phyloP scores from a whole-genome alignment of 345 rosid species.

The Citrus sinensis region DNA sequence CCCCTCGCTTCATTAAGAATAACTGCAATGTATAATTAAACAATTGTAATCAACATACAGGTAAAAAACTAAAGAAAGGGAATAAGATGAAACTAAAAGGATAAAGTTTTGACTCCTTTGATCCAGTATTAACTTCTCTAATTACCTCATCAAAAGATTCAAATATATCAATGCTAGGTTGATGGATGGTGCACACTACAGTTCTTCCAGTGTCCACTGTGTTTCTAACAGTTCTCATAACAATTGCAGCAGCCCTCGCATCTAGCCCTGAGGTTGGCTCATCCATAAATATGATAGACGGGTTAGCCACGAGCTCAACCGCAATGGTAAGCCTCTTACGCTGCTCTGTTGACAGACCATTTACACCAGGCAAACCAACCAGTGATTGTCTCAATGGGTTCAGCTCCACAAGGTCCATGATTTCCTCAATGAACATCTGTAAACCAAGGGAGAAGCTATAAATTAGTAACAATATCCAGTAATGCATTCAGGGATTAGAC shows the following conservation, averaged over 20 bases:
- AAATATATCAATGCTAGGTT: conserved; percentile 46
- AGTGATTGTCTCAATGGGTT: conserved; percentile 23
- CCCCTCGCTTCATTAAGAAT: conserved; percentile 72
- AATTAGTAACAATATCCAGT: not conserved
- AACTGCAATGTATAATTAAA: conserved; percentile 37
- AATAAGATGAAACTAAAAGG: not conserved
- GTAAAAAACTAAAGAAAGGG: not conserved
- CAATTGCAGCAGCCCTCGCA: conserved; percentile 55
- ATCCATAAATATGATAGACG: conserved; percentile 47
- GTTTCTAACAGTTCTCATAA: conserved; percentile 51
- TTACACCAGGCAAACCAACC: conserved; percentile 48
- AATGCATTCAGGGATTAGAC: not conserved
- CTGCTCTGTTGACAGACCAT: conserved; percentile 48
- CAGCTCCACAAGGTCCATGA: conserved; percentile 45
- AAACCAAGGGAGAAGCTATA: not conserved
- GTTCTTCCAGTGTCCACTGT: conserved; percentile 53
- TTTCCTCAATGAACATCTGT: conserved; percentile 28
- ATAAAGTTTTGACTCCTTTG: not conserved
- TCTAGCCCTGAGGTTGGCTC: conserved; percentile 56
- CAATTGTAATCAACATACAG: not conserved
- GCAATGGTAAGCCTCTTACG: conserved; percentile 46
- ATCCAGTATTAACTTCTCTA: not conserved
- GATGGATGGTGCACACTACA: conserved; percentile 51
- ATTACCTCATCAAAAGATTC: conserved; percentile 52
- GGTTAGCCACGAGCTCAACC: conserved; percentile 53